These are phyloP conservation scores for Alisma plantagoaquatica DNA, from an alignment of 106 monocot genomes.

Conservation along the genomic window DNA sequence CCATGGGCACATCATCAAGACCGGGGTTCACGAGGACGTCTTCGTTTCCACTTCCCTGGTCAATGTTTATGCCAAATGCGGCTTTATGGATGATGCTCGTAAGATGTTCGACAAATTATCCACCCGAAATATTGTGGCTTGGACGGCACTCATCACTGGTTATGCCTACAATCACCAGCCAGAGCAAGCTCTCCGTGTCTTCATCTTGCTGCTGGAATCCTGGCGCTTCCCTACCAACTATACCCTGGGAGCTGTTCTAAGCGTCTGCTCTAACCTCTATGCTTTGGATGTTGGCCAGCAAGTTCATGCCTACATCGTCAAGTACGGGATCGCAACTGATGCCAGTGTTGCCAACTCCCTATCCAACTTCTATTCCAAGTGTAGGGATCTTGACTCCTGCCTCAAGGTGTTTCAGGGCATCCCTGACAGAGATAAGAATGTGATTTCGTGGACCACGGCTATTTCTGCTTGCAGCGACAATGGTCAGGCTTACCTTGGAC, in stretches of 20 bases:
- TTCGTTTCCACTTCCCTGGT: slow-evolving; percentile 60
- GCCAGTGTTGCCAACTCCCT: slow-evolving; percentile 70
- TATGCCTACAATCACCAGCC: slow-evolving; percentile 56
- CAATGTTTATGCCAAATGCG: slow-evolving; percentile 61
- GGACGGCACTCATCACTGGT: slow-evolving; percentile 74
- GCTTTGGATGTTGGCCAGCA: slow-evolving; percentile 48
- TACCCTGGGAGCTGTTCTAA: slow-evolving; percentile 61
- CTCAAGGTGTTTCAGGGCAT: slow-evolving; percentile 49
- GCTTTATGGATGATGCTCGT: slow-evolving; percentile 26
- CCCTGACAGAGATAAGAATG: slow-evolving; percentile 63
- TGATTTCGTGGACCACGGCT: slow-evolving; percentile 80
- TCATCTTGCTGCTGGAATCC: slow-evolving; percentile 35
- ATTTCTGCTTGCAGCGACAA: slow-evolving; percentile 72
- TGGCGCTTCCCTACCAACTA: slow-evolving; percentile 57
- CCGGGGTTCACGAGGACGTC: slow-evolving; percentile 35
- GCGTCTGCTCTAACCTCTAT: slow-evolving; percentile 31
- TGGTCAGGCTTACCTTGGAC: slow-evolving; percentile 40
- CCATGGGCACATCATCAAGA: slow-evolving; percentile 67
- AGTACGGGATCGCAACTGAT: slow-evolving; percentile 38
- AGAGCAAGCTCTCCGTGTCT: slow-evolving; percentile 32
- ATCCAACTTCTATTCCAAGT: slow-evolving; percentile 72
- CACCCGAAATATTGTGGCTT: slow-evolving; percentile 41
- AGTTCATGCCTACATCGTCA: slow-evolving; percentile 66
- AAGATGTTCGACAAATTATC: slow-evolving; percentile 52
- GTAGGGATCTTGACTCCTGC: slow-evolving; percentile 38